Evolutionary conservation across 2,329 filamentous ascomycete genomes (phyloP).

Genomic region (Waltergamsia citrina): DNA sequence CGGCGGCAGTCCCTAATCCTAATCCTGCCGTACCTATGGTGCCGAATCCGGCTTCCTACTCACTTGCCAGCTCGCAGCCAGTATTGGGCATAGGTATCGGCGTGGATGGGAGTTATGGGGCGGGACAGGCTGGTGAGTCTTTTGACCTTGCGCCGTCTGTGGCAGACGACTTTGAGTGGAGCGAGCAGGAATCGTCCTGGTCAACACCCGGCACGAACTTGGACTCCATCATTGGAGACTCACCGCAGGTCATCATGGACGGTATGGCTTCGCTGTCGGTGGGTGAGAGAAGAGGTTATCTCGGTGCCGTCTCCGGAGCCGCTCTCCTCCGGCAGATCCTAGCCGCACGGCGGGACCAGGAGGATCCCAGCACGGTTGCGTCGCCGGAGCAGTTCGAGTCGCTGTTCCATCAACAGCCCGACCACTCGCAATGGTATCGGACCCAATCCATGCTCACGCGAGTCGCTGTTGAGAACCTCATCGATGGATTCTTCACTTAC

Average conservation of each 20-base stretch:
- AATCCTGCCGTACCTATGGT: not conserved
- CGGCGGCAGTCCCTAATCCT: not conserved
- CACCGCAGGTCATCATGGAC: conserved; percentile 10
- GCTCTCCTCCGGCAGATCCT: conserved; percentile 23
- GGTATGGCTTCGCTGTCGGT: conserved; percentile 27
- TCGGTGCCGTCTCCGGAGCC: conserved; percentile 33
- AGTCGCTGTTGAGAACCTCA: conserved; percentile 18
- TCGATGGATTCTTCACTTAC: conserved; percentile 30
- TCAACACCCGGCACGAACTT: not conserved
- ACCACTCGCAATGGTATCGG: conserved; percentile 2
- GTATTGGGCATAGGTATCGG: not conserved
- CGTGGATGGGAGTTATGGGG: not conserved
- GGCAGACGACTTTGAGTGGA: conserved; percentile 3
- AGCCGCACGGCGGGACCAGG: not conserved
- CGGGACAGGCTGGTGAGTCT: not conserved
- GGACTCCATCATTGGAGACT: not conserved
- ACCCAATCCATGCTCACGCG: conserved; percentile 1
- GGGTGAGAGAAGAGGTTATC: conserved; percentile 29
- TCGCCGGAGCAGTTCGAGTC: not conserved
- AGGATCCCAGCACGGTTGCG: not conserved
- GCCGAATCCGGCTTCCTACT: no score
- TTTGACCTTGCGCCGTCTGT: conserved; percentile 1
- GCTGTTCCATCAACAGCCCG: conserved; percentile 1
- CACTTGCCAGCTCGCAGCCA: not conserved
- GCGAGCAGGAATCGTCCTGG: conserved; percentile 3